These are phyloP conservation scores for Terana coerulea DNA, from an alignment of 768 basidiomycete species.

Conservation along the genomic window DNA sequence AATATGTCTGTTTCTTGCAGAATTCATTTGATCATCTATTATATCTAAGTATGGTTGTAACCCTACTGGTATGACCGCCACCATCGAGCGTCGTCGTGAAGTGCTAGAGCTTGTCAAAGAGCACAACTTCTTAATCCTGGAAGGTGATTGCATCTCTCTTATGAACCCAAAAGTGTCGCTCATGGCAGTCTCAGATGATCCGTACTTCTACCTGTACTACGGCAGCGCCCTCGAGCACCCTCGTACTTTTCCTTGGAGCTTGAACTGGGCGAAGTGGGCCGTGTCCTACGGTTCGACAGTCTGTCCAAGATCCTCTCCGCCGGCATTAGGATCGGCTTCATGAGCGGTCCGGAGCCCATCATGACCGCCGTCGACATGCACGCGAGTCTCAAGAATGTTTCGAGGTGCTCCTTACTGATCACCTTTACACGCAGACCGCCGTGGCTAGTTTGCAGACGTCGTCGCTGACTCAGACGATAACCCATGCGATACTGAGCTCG, in stretches of 20 bases:
- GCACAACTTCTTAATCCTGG: constrained; percentile 80
- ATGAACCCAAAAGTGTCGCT: no score
- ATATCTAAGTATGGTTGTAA: constrained; percentile 73
- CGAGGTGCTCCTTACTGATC: not conserved
- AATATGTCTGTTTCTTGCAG: constrained; percentile 1
- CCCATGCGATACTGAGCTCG: constrained; percentile 51
- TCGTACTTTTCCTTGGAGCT: constrained; percentile 84
- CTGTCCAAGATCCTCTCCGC: constrained; percentile 81
- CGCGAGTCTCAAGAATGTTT: constrained; percentile 49
- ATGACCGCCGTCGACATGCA: constrained; percentile 70
- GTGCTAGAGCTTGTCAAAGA: constrained; percentile 72
- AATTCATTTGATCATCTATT: not conserved
- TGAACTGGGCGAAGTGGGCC: constrained; percentile 58
- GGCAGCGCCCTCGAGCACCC: constrained; percentile 57
- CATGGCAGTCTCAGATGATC: constrained; percentile 76
- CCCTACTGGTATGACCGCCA: constrained; percentile 81
- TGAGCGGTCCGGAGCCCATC: constrained; percentile 68
- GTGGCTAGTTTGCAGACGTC: constrained; percentile 67
- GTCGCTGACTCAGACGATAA: constrained; percentile 64
- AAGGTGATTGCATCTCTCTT: constrained; percentile 46
- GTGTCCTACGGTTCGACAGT: constrained; percentile 87
- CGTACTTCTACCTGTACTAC: constrained; percentile 78
- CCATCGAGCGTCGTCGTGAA: constrained; percentile 63
- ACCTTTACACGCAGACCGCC: constrained; percentile 45
- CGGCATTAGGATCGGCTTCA: constrained; percentile 80